Evolutionary conservation across 2,329 filamentous ascomycete genomes (phyloP), one percentile per base, ranked within the genome.

Genomic region (Fusarium devonianum): DNA sequence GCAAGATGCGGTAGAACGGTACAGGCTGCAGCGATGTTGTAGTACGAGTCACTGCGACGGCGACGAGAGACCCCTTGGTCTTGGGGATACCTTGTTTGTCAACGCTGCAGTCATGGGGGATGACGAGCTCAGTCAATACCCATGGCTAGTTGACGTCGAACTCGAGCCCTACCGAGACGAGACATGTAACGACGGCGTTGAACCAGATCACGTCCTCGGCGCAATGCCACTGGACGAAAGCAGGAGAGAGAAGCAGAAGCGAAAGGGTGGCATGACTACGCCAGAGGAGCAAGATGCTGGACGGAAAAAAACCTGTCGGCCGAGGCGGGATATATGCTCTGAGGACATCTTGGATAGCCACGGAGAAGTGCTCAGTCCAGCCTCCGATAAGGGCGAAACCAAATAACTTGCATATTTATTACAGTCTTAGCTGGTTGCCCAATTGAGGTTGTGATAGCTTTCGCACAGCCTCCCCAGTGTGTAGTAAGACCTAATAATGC

Each of bases 121-220:
- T 18, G 44, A 29, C 0, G 40, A 21, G 1, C 25, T 60, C 2
- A 12, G 2, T 1, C 50, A 63, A 2, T n/a, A 39, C 2, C 44
- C 59, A 2, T 63, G 56, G 56, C 23, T 58, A 0, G 11, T 63
- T 12, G 40, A 54, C 0, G 13, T 60, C 8, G 59, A 60, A 16
- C 25, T 62, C 1, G 37, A 49, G 5, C 6, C 16, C 2, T 12
- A 13, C 2, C 3, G 10, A 30, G 28, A 13, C n/a, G 13, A 30
- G 7, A 33, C 21, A 23, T 10, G 6, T 6, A 10, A 6, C 21
- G 21, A 23, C 6, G 10, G 6, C 10, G 21, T 23, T 23, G 21
- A 23, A 10, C 21, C 21, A 23, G 6, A 23, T 23, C 21, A 23
- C 21, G 21, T n/a, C n/a, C n/a, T n/a, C n/a, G n/a, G n/a, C n/a